These are phyloP conservation scores for Lichtheimia corymbifera DNA, from an alignment of 371 early-diverging fungal species.

Conservation along the genomic window DNA sequence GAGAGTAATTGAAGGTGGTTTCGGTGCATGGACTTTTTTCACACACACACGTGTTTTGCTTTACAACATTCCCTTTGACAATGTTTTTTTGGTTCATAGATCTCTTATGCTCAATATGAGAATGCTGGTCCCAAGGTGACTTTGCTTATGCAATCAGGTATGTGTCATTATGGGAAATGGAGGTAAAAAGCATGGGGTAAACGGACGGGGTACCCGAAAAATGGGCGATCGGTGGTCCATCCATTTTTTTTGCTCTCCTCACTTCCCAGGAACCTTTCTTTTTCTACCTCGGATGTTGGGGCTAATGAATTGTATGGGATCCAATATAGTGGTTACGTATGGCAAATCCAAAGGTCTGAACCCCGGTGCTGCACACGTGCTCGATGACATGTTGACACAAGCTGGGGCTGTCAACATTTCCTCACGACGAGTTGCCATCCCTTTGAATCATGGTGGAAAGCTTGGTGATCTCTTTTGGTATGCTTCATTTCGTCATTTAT, in stretches of 20 bases:
- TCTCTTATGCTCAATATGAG: background rate
- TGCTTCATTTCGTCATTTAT: background rate
- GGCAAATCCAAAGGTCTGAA: constrained; percentile 8
- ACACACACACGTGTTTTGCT: background rate
- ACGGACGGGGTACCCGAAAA: no score
- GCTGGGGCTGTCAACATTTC: background rate
- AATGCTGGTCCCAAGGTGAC: constrained; percentile 9
- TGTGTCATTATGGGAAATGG: background rate
- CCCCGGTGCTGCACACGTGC: constrained; percentile 1
- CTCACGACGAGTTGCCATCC: constrained; percentile 6
- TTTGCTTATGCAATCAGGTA: constrained; percentile 6
- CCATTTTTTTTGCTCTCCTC: no score
- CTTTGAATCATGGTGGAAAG: constrained; percentile 21
- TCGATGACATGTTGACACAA: constrained; percentile 3
- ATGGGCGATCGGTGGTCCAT: no score
- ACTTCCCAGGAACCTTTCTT: no score
- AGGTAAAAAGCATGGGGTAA: no score
- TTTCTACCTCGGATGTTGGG: no score
- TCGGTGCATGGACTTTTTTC: background rate
- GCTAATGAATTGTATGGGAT: background rate
- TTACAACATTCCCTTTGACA: background rate
- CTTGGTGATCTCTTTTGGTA: constrained; percentile 13
- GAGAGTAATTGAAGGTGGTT: background rate
- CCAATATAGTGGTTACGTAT: background rate
- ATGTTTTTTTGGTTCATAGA: background rate